phyloP scores from a whole-genome alignment of 371 early-diverging fungal species.

The Mortierella sp. region DNA sequence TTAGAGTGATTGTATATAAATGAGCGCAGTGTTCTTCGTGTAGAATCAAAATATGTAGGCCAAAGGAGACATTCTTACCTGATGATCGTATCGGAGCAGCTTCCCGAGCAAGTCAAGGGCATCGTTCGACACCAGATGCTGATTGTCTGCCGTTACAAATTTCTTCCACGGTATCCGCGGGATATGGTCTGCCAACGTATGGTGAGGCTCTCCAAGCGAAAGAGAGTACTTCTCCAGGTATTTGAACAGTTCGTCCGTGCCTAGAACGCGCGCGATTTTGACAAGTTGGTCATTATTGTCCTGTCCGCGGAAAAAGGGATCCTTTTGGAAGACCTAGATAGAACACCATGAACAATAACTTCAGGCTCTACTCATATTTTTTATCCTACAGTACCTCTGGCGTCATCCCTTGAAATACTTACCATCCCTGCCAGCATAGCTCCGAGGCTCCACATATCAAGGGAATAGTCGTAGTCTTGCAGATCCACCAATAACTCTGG shows the following conservation, averaged over 20 bases:
- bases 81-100: constrained; percentile 96
- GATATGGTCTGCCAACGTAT: constrained; percentile 82
- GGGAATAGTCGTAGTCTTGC: constrained; percentile 97
- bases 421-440: constrained; percentile 99
- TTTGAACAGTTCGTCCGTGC: constrained; percentile 88
- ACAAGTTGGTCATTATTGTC: constrained; percentile 98
- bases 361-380: neutral
- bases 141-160: constrained; percentile 87
- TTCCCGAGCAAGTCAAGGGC: constrained; percentile 94
- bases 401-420: constrained; percentile 5
- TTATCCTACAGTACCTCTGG: neutral
- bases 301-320: constrained; percentile 98
- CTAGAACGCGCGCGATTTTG: constrained; percentile 95
- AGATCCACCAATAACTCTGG: constrained; percentile 99
- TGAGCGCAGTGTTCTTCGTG: too few relatives aligned
- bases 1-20: too few relatives aligned
- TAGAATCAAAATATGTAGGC: too few relatives aligned
- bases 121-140: constrained; percentile 85
- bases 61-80: constrained; percentile 54
- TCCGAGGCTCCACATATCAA: constrained; percentile 99
- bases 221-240: constrained; percentile 97
- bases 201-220: constrained; percentile 83
- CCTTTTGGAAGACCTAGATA: constrained; percentile 92
- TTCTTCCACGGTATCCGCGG: constrained; percentile 92
- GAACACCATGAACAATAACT: neutral